A percentile compares a stretch with the other conserved stretches of the same genome.
These are phyloP conservation scores for Linnemannia hyalina DNA, from an alignment of 192 early-diverging fungal species.

Conservation along the genomic window DNA sequence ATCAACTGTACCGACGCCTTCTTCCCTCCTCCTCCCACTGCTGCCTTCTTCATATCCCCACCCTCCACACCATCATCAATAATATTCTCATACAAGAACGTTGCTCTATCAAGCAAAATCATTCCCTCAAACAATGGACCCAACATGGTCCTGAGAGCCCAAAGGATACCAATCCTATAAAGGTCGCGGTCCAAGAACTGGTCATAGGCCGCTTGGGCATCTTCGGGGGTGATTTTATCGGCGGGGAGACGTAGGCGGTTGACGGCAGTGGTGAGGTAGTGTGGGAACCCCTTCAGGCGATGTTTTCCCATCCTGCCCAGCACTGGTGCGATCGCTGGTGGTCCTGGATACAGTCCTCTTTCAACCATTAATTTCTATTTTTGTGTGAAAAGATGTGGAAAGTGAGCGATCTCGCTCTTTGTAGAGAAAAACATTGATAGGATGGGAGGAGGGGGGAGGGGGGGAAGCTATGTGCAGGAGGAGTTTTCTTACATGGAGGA, in stretches of 20 bases:
- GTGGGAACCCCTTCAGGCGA: conserved; percentile 64
- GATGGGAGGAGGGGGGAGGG: no score
- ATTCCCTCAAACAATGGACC: conserved; percentile 82
- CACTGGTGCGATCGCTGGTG: conserved; percentile 61
- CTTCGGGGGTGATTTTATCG: conserved; percentile 54
- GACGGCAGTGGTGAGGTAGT: conserved; percentile 72
- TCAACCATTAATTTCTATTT: conserved; percentile 70
- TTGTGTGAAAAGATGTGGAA: no score
- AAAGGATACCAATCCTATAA: conserved; percentile 76
- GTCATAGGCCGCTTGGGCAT: conserved; percentile 59
- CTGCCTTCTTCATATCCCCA: not conserved
- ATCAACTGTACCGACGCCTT: conserved; percentile 60
- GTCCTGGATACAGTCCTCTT: conserved; percentile 58
- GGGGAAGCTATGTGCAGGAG: no score
- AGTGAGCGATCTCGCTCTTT: not conserved
- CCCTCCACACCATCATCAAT: conserved; percentile 13
- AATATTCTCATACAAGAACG: conserved; percentile 71
- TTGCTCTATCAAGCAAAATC: conserved; percentile 82
- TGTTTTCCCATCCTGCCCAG: conserved; percentile 71
- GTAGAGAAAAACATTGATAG: no score
- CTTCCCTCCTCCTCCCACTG: conserved; percentile 13
- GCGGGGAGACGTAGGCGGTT: conserved; percentile 60
- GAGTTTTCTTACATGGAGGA: conserved; percentile 70
- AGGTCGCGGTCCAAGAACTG: conserved; percentile 42
- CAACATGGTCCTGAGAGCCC: conserved; percentile 85